Percentiles rank a stretch among this genome's conserved stretches.
Conservation (phyloP, 2,329 filamentous ascomycete species). For the Exophiala lecanii-corni region DNA sequence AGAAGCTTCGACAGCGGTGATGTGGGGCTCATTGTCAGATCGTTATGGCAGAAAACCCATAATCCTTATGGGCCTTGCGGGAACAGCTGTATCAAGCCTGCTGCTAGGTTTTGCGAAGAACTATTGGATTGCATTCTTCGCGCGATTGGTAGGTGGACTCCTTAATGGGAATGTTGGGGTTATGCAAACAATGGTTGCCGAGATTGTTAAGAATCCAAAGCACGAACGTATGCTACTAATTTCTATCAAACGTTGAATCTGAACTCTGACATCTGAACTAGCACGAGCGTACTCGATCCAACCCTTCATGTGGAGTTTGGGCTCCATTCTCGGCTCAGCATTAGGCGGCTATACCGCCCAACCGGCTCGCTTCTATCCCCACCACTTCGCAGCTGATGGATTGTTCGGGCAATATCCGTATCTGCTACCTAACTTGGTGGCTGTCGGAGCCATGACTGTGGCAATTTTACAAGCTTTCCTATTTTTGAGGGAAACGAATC, state of each 20-base stretch:
- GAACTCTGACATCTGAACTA: slow-evolving; percentile 6
- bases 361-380: slow-evolving; percentile 19
- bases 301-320: slow-evolving; percentile 24
- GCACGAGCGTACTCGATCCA: slow-evolving; percentile 22
- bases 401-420: slow-evolving; percentile 25
- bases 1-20: slow-evolving; percentile 41
- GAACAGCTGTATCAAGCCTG: slow-evolving; percentile 38
- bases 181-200: slow-evolving; percentile 68
- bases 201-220: slow-evolving; percentile 60
- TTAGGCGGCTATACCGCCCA: slow-evolving; percentile 23
- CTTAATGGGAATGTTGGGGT: slow-evolving; percentile 70
- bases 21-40: slow-evolving; percentile 42
- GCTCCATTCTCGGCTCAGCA: slow-evolving; percentile 20
- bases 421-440: slow-evolving; percentile 23
- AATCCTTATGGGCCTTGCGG: slow-evolving; percentile 34
- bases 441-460: slow-evolving; percentile 14
- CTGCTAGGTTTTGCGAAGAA: slow-evolving; percentile 40
- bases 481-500: slow-evolving; percentile 24
- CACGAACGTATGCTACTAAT: slow-evolving; percentile 41
- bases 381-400: slow-evolving; percentile 17
- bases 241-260: too few species aligned
- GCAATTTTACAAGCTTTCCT: slow-evolving; percentile 22
- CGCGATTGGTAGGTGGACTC: slow-evolving; percentile 52
- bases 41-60: slow-evolving; percentile 36
- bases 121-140: slow-evolving; percentile 43